Base-by-base conservation (phyloP, 805 yeast species). In the Starmerella powellii region DNA sequence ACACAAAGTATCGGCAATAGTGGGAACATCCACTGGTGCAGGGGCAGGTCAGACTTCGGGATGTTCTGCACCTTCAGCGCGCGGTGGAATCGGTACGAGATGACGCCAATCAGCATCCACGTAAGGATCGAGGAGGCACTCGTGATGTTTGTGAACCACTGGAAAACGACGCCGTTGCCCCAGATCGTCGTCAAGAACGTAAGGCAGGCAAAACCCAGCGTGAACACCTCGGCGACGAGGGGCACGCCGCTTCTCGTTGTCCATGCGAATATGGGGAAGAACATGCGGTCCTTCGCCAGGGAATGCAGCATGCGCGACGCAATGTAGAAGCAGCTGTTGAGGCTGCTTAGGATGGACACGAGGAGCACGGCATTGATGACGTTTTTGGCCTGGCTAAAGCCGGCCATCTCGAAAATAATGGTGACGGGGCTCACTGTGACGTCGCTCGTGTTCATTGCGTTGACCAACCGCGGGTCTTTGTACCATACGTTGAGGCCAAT, bases 111-210 rank as follows among this genome's bases (percentile, higher is more conserved):
- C 18, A 72, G 58, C 38, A 68, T 58, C 80, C 82, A 78, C 1
- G 82, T 75, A 52, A 78, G 71, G 31, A 76, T 58, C 27, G 79
- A 74, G 21, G 78, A 71, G 31, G 79, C 60, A 31, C 81, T 80
- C 31, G 77, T 70, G 41, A 78, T 64, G 31, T 81, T 72, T 51
- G 75, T 60, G 50, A 78, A 63, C 84, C 84, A 78, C 41, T 71
- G 66, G 62, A 76, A 78, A 13, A 74, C 79, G 18, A 67, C 67
- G 13, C 64, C 73, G 46, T 70, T 68, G 41, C 74, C 70, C 39
- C 74, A 62, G 31, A 74, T 66, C n/a, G 80, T 77, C 18, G 82
- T 80, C 52, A 80, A 67, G 61, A 78, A 80, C 29, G 72, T 69
- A 41, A 80, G 70, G 45, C 76, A 60, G 39, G 80, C 81, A 54